A percentile compares a stretch with the other conserved stretches of the same genome.
Evolutionary conservation across 1,139 yeast species (phyloP).

Genomic region (Maudiozyma humilis): DNA sequence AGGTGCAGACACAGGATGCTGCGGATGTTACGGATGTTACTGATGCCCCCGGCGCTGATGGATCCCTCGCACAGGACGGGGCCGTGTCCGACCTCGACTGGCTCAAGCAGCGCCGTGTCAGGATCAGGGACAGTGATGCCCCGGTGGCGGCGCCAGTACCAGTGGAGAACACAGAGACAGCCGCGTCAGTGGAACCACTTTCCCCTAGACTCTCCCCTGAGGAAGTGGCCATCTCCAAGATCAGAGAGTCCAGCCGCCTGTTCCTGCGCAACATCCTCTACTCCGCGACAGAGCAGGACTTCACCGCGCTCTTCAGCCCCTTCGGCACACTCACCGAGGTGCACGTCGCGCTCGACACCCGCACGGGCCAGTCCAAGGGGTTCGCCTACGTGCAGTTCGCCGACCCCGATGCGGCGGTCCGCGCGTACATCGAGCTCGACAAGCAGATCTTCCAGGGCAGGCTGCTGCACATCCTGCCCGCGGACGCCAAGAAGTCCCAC

Average conservation of each 20-base stretch:
- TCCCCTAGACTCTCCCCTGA: constrained; percentile 33
- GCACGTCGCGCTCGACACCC: constrained; percentile 83
- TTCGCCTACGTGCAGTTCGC: constrained; percentile 77
- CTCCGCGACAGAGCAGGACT: constrained; percentile 73
- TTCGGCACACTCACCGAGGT: constrained; percentile 65
- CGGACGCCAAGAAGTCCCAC: constrained; percentile 69
- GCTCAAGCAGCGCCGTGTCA: constrained; percentile 68
- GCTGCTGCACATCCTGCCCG: constrained; percentile 81
- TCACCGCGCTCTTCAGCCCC: constrained; percentile 39
- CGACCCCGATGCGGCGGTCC: constrained; percentile 60
- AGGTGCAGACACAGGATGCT: constrained; percentile 10
- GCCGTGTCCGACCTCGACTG: constrained; percentile 76
- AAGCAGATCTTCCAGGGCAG: constrained; percentile 93
- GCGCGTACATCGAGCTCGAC: constrained; percentile 67
- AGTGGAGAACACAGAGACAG: constrained; percentile 37
- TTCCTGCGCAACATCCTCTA: constrained; percentile 83
- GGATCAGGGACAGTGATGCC: constrained; percentile 50
- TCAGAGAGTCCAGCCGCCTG: constrained; percentile 67
- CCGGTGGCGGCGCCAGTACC: constrained; percentile 30
- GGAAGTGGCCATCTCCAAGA: constrained; percentile 43
- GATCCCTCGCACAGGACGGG: constrained; percentile 41
- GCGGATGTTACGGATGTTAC: too few relatives aligned
- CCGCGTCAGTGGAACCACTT: too few relatives aligned
- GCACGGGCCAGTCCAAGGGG: constrained; percentile 88
- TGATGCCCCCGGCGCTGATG: constrained; percentile 21